Conservation (phyloP, 495 filamentous ascomycete species). For the Talaromyces borbonicus region DNA sequence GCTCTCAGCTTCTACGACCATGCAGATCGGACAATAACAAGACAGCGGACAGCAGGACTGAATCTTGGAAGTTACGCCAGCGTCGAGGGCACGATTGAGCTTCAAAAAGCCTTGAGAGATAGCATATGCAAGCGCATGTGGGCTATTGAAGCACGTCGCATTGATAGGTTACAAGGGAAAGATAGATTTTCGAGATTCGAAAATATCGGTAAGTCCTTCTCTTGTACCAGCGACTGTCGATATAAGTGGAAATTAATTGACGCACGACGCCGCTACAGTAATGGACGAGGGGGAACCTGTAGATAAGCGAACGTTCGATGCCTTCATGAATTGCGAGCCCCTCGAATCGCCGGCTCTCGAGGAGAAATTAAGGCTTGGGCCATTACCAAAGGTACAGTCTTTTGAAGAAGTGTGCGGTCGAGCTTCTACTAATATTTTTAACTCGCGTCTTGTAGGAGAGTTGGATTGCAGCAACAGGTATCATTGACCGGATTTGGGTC, state of each 20-base stretch:
- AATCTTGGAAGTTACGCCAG: constrained; percentile 31
- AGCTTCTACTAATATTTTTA: constrained; percentile 4
- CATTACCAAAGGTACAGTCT: constrained; percentile 29
- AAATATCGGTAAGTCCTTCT: constrained; percentile 24
- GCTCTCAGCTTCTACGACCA: constrained; percentile 32
- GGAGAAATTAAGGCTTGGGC: constrained; percentile 29
- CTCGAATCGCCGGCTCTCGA: constrained; percentile 29
- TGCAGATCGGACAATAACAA: constrained; percentile 24
- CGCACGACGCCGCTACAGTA: constrained; percentile 14
- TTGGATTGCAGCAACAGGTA: constrained; percentile 28
- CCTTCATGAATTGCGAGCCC: constrained; percentile 39
- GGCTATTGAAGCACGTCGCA: constrained; percentile 30
- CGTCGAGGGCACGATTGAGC: constrained; percentile 30
- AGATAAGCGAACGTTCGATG: constrained; percentile 27
- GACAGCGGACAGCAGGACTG: constrained; percentile 24
- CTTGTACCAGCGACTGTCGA: neutral
- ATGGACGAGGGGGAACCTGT: constrained; percentile 17
- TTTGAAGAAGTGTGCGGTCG: neutral
- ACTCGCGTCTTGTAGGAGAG: constrained; percentile 23
- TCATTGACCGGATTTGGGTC: constrained; percentile 28
- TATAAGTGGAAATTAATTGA: neutral
- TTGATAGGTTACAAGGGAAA: constrained; percentile 32
- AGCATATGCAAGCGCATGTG: constrained; percentile 35
- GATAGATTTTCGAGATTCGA: constrained; percentile 25
- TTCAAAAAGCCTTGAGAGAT: constrained; percentile 24